Percentiles rank a stretch among this genome's conserved stretches.
These are phyloP conservation scores for Anisogramma anomala DNA, from an alignment of 2,329 filamentous ascomycete genomes.

Conservation along the genomic window DNA sequence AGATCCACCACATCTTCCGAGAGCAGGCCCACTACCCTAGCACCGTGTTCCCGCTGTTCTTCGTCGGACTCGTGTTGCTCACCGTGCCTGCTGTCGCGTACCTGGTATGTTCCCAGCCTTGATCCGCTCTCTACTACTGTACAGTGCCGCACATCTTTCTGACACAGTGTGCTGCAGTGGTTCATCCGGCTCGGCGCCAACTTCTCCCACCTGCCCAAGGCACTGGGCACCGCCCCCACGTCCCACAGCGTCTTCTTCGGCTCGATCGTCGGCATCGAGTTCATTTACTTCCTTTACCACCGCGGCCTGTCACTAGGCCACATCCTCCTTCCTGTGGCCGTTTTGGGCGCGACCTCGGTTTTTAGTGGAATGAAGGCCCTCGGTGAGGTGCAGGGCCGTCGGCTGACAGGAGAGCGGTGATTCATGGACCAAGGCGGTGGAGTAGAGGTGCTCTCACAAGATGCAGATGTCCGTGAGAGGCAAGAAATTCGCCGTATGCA, in stretches of 20 bases:
- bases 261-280: conserved; percentile 78
- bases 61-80: conserved; percentile 56
- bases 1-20: conserved; percentile 88
- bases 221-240: conserved; percentile 63
- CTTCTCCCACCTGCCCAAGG: conserved; percentile 62
- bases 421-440: neutral
- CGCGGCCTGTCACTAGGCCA: conserved; percentile 86
- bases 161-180: conserved; percentile 47
- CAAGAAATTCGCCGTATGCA: no score
- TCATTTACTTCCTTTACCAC: conserved; percentile 92
- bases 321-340: conserved; percentile 59
- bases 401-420: conserved; percentile 61
- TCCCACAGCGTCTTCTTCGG: conserved; percentile 78
- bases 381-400: conserved; percentile 81
- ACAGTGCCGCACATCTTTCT: neutral
- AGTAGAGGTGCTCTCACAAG: neutral
- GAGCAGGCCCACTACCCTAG: conserved; percentile 69
- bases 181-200: conserved; percentile 64
- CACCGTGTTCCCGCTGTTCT: conserved; percentile 65
- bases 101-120: conserved; percentile 42
- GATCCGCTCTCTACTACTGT: neutral
- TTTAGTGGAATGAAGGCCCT: conserved; percentile 82
- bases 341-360: conserved; percentile 61
- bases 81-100: conserved; percentile 63
- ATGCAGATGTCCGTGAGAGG: no score